These are phyloP conservation scores for Hemisphaericaspora xylanilytica DNA, from an alignment of 1,139 yeast genomes.

Conservation along the genomic window DNA sequence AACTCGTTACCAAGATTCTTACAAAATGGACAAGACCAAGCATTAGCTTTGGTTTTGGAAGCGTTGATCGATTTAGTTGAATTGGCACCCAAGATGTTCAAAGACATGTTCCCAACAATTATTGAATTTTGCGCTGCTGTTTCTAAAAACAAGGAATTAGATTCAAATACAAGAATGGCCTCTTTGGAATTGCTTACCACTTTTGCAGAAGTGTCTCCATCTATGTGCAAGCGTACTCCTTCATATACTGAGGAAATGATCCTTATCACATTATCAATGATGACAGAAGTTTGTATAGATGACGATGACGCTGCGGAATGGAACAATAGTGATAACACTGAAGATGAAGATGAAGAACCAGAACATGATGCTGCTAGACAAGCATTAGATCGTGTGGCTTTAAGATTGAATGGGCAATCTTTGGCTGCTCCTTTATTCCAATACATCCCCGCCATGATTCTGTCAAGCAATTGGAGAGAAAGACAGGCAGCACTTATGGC, in stretches of 20 bases:
- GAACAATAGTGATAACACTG: constrained; percentile 73
- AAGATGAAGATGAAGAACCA: constrained; percentile 81
- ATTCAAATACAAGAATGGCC: constrained; percentile 73
- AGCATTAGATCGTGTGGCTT: constrained; percentile 83
- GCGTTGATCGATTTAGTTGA: constrained; percentile 86
- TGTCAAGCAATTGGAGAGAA: constrained; percentile 82
- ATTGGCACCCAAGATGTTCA: constrained; percentile 91
- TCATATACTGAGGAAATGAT: constrained; percentile 73
- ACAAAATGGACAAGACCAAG: constrained; percentile 72
- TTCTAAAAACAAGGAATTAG: constrained; percentile 77
- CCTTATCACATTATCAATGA: constrained; percentile 71
- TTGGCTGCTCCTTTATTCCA: constrained; percentile 85
- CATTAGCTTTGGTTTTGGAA: constrained; percentile 85
- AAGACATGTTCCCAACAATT: constrained; percentile 82
- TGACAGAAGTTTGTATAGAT: constrained; percentile 89
- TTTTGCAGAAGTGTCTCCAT: constrained; percentile 90
- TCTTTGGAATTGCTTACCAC: constrained; percentile 87
- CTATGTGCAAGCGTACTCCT: constrained; percentile 85
- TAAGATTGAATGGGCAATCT: constrained; percentile 78
- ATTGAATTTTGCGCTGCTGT: constrained; percentile 82
- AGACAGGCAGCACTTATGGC: constrained; percentile 98
- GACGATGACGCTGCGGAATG: constrained; percentile 90
- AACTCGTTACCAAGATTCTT: constrained; percentile 85
- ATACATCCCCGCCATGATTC: constrained; percentile 78
- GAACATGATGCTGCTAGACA: constrained; percentile 93